phyloP scores from a whole-genome alignment of 1,139 yeast genomes.

The Taphrina pruni region DNA sequence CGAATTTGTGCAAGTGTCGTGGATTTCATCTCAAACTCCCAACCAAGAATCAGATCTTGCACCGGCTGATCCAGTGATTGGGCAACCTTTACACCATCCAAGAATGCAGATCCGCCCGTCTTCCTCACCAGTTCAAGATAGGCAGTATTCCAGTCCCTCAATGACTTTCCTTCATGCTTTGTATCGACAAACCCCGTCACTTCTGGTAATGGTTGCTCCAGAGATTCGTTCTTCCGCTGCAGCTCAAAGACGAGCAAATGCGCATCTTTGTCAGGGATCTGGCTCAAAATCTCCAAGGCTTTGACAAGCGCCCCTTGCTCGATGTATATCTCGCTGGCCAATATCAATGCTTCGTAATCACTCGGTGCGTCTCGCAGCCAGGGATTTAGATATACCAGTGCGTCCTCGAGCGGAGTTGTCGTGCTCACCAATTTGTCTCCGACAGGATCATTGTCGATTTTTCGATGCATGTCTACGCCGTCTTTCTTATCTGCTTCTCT shows the following conservation, averaged over 20 bases:
- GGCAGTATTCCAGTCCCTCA: conserved; percentile 5
- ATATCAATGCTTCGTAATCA: conserved; percentile 52
- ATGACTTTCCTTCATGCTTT: neutral
- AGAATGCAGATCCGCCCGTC: neutral
- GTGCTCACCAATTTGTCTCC: conserved; percentile 54
- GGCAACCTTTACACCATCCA: conserved; percentile 3
- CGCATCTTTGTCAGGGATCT: neutral
- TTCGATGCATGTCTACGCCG: conserved; percentile 45
- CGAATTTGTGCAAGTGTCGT: conserved; percentile 14
- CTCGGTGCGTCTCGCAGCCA: conserved; percentile 51
- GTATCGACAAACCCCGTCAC: neutral
- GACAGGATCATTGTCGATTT: conserved; percentile 56
- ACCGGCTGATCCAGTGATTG: neutral
- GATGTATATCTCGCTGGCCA: conserved; percentile 44
- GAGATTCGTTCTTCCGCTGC: neutral
- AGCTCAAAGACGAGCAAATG: conserved; percentile 2
- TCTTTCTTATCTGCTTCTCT: conserved; percentile 47
- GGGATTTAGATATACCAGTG: conserved; percentile 53
- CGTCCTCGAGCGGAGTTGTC: conserved; percentile 55
- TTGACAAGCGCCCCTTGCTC: conserved; percentile 6
- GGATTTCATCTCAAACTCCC: neutral
- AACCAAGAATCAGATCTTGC: neutral
- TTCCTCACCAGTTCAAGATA: neutral
- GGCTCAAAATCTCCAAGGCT: neutral
- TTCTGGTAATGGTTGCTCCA: neutral